A percentile compares a stretch with the other conserved stretches of the same genome.
Evolutionary conservation across 1,139 yeast species (phyloP).

Genomic region (Pneumocystis murina): DNA sequence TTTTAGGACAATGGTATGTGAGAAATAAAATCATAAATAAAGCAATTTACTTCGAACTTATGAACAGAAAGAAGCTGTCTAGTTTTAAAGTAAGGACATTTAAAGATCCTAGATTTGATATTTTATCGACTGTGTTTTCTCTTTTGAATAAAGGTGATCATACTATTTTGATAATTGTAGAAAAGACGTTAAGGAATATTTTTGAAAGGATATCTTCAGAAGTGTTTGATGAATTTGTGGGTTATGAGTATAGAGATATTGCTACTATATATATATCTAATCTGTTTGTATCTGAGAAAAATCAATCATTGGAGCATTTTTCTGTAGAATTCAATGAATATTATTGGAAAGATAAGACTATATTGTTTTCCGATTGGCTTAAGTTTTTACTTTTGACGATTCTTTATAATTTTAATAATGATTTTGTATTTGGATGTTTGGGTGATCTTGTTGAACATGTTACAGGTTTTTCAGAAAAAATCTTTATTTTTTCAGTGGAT

Average conservation of each 20-base stretch:
- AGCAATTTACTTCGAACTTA: background rate
- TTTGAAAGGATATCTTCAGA: background rate
- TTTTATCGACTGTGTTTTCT: background rate
- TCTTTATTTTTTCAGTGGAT: background rate
- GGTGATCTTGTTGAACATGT: background rate
- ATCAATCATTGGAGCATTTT: background rate
- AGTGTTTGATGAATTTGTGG: background rate
- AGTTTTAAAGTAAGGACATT: background rate
- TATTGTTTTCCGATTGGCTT: background rate
- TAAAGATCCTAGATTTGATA: background rate
- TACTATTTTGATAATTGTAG: background rate
- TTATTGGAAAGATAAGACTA: background rate
- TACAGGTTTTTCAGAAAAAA: background rate
- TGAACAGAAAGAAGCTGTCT: background rate
- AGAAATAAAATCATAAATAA: background rate
- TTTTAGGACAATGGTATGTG: background rate
- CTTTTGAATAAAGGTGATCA: background rate
- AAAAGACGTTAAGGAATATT: background rate
- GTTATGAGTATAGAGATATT: background rate
- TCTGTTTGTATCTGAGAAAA: background rate
- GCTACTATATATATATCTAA: background rate
- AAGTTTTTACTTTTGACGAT: background rate
- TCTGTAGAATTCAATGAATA: background rate
- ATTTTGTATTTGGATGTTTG: background rate
- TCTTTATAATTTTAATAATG: background rate